A percentile compares a stretch with the other conserved stretches of the same genome.
Evolutionary conservation across 2,329 filamentous ascomycete genomes (phyloP).

Genomic region (Aspergillus pseudoviridinutans): DNA sequence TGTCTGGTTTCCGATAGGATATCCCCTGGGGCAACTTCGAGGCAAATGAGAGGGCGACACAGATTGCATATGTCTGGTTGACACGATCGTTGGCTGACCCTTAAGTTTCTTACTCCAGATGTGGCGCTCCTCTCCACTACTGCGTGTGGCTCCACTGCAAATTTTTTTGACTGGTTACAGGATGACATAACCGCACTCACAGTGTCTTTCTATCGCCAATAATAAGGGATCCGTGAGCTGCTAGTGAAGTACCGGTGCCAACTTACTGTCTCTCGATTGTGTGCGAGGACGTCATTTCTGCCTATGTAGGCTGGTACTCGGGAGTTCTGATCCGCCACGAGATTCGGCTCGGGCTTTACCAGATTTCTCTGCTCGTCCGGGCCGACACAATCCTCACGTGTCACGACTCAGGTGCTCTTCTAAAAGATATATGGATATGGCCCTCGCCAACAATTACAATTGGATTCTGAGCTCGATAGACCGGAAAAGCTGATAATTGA

Average conservation of each 20-base stretch:
- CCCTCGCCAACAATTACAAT: not conserved
- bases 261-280: not conserved
- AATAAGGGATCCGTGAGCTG: not conserved
- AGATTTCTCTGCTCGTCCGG: not conserved
- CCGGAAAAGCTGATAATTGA: not conserved
- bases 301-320: not conserved
- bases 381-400: not conserved
- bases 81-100: not conserved
- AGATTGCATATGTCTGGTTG: not conserved
- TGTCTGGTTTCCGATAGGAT: not conserved
- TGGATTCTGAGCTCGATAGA: not conserved
- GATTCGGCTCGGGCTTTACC: not conserved
- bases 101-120: not conserved
- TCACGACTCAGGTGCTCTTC: not conserved
- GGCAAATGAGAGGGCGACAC: not conserved
- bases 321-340: not conserved
- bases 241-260: not conserved
- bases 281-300: not conserved
- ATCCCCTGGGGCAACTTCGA: not conserved
- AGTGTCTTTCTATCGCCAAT: not conserved
- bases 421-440: not conserved
- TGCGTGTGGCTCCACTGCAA: not conserved
- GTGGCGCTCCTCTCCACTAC: not conserved
- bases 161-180: not conserved
- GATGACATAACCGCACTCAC: not conserved